Evolutionary conservation across 1,284 basidiomycete genomes (phyloP), one percentile per base, ranked within the genome.

Genomic region (Sporisorium scitamineum): DNA sequence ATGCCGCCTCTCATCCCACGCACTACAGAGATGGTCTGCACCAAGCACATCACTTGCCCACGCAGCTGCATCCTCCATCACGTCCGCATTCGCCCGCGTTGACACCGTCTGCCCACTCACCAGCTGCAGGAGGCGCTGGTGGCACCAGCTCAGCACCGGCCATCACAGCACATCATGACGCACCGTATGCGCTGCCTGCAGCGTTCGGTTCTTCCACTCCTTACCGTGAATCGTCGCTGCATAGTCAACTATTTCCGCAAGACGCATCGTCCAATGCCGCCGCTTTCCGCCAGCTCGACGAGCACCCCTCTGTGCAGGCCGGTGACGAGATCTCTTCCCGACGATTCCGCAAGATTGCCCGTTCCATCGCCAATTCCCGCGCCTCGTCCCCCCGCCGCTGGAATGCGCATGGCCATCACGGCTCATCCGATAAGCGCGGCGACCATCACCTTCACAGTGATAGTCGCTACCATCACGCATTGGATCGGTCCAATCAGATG

Each of bases 281-380:
- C 6, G 56, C 27, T 18, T 75, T 69, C 39, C 72, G 67, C n/a
- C 72, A 75, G 39, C 63, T 75, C 37, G 72, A 75, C 50, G 72
- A 75, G 24, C 72, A 75, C 56, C 67, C 72, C 3, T 70, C 72
- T 5, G 63, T 75, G 0, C 59, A 70, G 29, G 60, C 72, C 5
- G 72, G 72, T 13, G 39, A 70, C 34, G 72, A 75, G 48, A 34
- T 67, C 16, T 50, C 55, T 29, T 75, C 72, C 14, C 63, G 60
- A 1, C 67, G 72, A 26, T 75, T 75, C 59, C 59, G 72, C 16
- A 75, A 63, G 54, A 75, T 75, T 53, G 63, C 72, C 11, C 67
- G 63, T 2, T 75, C 72, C 50, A 75, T 75, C 37, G 72, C 72
- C 14, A 63, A 56, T 7, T 75, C 72, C 5, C 62, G 62, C 51